phyloP scores from a whole-genome alignment of 805 yeast species.

The Yarrowia sp. region DNA sequence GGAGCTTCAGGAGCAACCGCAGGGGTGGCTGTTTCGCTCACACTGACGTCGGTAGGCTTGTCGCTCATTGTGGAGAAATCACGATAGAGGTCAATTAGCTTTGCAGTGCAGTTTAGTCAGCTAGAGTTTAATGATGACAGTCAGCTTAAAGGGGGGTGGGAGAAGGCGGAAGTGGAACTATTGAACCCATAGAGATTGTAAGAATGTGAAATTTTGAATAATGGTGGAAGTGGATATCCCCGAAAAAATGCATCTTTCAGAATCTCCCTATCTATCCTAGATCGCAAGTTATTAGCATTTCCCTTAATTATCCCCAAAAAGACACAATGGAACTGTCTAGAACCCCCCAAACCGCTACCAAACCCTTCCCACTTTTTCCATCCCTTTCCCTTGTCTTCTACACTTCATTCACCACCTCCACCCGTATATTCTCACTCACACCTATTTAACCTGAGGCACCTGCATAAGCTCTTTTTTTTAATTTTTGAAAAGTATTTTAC shows the following conservation, averaged over 20 bases:
- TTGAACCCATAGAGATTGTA: background rate
- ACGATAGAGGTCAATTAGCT: background rate
- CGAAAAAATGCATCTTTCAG: background rate
- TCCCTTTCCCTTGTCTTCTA: too few species aligned
- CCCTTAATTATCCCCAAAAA: background rate
- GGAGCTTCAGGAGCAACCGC: background rate
- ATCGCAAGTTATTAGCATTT: background rate
- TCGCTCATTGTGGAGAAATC: background rate
- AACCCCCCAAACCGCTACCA: background rate
- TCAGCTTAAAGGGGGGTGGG: too few species aligned
- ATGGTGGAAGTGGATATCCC: background rate
- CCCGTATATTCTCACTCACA: background rate
- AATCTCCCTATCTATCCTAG: background rate
- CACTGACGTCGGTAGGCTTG: background rate
- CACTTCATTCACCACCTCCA: background rate
- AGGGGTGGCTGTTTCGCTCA: background rate
- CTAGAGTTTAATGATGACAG: too few species aligned
- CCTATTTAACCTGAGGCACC: background rate
- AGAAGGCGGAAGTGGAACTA: too few species aligned
- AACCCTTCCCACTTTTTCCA: background rate
- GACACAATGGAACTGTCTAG: background rate
- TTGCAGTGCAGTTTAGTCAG: background rate
- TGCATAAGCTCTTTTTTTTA: background rate
- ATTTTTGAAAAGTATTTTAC: background rate
- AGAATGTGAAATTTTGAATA: background rate